A percentile compares a stretch with the other conserved stretches of the same genome.
phyloP scores from a whole-genome alignment of 176 grass and related monocot genomes.

The Saccharum officinarum region DNA sequence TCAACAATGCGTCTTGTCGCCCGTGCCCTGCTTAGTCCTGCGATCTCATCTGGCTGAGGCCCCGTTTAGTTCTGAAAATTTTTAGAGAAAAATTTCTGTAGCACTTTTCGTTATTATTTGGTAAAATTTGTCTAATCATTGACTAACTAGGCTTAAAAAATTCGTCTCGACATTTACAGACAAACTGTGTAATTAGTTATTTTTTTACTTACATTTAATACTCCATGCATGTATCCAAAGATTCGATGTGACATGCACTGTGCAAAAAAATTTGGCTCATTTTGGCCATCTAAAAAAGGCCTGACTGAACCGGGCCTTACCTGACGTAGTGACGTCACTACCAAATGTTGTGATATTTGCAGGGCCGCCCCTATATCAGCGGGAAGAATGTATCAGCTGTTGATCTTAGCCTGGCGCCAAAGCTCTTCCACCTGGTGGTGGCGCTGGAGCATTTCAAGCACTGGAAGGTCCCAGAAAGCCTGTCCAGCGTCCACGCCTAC shows the following conservation, averaged over 20 bases:
- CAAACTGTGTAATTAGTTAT: too few relatives aligned
- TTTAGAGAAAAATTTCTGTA: too few relatives aligned
- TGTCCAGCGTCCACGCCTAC: constrained; percentile 59
- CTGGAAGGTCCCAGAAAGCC: constrained; percentile 76
- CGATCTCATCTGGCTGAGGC: neutral
- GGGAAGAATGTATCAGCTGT: constrained; percentile 58
- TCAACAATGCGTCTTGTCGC: neutral
- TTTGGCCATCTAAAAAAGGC: too few relatives aligned
- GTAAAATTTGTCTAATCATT: too few relatives aligned
- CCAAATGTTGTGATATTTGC: neutral
- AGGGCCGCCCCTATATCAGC: constrained; percentile 72
- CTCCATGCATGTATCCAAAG: too few relatives aligned
- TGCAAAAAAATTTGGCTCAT: too few relatives aligned
- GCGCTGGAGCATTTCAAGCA: constrained; percentile 77
- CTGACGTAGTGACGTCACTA: neutral
- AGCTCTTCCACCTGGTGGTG: constrained; percentile 79
- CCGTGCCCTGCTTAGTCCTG: neutral
- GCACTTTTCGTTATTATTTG: too few relatives aligned
- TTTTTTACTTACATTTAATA: too few relatives aligned
- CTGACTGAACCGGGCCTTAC: neutral
- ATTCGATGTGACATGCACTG: too few relatives aligned
- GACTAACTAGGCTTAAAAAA: too few relatives aligned
- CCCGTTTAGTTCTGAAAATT: too few relatives aligned
- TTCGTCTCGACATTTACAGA: too few relatives aligned
- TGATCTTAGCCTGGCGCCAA: constrained; percentile 75